Percentiles rank a stretch among this genome's conserved stretches.
Evolutionary conservation across 345 rosid species (phyloP).

Genomic region (Angophora floribunda): DNA sequence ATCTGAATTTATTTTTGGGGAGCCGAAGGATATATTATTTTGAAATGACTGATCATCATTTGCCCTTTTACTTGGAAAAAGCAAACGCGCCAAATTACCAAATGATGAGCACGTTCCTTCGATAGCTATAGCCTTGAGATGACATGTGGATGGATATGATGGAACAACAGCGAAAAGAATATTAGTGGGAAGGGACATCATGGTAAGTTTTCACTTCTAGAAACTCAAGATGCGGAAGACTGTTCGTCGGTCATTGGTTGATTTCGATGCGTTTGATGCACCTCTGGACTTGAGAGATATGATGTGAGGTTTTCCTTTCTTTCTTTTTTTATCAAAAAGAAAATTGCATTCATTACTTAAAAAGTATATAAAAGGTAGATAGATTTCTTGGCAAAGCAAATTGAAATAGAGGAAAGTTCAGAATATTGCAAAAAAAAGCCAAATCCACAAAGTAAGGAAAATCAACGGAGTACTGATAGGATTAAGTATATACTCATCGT

Average conservation of each 20-base stretch:
- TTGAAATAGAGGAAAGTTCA: no score
- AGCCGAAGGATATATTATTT: neutral
- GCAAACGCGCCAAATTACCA: neutral
- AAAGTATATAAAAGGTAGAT: neutral
- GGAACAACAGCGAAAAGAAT: neutral
- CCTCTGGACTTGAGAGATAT: neutral
- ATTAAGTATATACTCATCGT: neutral
- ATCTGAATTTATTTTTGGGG: neutral
- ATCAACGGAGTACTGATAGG: fast-evolving
- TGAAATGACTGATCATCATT: neutral
- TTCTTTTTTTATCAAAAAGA: neutral
- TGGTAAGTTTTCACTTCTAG: neutral
- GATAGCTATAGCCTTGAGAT: neutral
- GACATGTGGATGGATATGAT: neutral
- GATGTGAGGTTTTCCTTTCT: neutral
- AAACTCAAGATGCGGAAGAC: neutral
- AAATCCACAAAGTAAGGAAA: no score
- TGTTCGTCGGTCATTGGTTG: neutral
- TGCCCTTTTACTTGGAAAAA: neutral
- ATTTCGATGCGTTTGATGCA: neutral
- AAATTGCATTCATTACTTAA: neutral
- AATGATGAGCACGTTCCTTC: neutral
- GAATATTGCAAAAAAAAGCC: neutral
- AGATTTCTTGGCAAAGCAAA: neutral
- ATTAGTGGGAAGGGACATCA: neutral